These are phyloP conservation scores for Fusarium citri DNA, from an alignment of 2,329 filamentous ascomycete genomes.

Conservation along the genomic window DNA sequence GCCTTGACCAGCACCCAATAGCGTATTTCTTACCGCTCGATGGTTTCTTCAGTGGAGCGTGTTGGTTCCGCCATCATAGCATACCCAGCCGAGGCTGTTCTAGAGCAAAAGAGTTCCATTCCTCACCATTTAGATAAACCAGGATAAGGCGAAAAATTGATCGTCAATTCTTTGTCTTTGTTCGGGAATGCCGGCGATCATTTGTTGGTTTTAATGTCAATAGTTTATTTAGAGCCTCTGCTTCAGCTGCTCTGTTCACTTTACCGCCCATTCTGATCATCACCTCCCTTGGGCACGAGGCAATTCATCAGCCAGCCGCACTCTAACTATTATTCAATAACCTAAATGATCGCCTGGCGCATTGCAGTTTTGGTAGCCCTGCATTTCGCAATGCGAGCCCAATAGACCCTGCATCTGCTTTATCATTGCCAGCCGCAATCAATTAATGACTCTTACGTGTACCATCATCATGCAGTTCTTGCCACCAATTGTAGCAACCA, in stretches of 20 bases:
- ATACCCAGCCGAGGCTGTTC: not conserved
- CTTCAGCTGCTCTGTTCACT: not conserved
- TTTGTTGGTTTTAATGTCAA: not conserved
- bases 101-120: not conserved
- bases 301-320: not conserved
- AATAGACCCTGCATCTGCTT: not conserved
- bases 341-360: not conserved
- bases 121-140: not conserved
- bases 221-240: not conserved
- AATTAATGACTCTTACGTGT: constrained; percentile 4
- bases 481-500: not conserved
- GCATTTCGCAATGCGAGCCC: not conserved
- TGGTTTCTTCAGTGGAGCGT: not conserved
- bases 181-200: not conserved
- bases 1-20: not conserved
- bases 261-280: not conserved
- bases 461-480: not conserved
- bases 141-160: not conserved
- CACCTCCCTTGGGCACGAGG: not conserved
- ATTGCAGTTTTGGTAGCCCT: not conserved
- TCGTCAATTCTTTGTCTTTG: not conserved
- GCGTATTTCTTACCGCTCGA: not conserved
- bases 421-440: not conserved
- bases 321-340: not conserved
- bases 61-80: not conserved